Base-by-base conservation (phyloP, 768 basidiomycete genomes). In the Tylopilus vinaceipallidus region DNA sequence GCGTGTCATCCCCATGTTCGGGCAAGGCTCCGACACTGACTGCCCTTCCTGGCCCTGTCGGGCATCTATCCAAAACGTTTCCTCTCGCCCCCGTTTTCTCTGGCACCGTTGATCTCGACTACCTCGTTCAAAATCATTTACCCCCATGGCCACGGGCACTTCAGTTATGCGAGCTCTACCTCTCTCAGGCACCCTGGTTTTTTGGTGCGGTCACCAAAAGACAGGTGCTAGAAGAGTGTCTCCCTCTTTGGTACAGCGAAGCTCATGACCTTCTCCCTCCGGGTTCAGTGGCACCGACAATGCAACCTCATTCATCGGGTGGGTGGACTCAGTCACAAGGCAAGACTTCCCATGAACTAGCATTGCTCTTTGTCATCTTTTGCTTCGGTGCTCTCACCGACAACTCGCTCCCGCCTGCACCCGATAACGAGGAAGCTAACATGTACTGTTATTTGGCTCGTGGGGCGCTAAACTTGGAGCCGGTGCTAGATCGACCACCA, bases 161-260 rank as follows among this genome's bases (percentile, higher is more conserved):
- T 38, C 75, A 79, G 27, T 73, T 90, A 29, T 77, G 76, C 56
- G 76, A 81, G n/a, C 72, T 86, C 12, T 90, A 89, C 64, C 75
- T 88, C 34, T 82, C 83, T n/a, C 82, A 86, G 59, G 84, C 86
- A 3, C 83, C 84, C 0, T 90, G 88, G 88, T 87, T 88, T 61
- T 88, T 86, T 50, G 83, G 86, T 19, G 82, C 86, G 2, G 79
- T 89, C 32, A 82, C 82, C 3, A 71, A 74, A 37, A 72, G 71
- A 14, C 86, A 90, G 53, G 66, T 86, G 9, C 65, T 79, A n/a
- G 80, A 85, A 48, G 83, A 86, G 51, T 66, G 81, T 16, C 68
- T 86, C n/a, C 84, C 84, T 14, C 56, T 79, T 36, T 86, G 82
- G 81, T 87, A 84, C 51, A 65, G 64, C n/a, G 82, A 78, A 54